Conservation (phyloP, 352 stramenopile species). For the Nothophytophthora sp. region DNA sequence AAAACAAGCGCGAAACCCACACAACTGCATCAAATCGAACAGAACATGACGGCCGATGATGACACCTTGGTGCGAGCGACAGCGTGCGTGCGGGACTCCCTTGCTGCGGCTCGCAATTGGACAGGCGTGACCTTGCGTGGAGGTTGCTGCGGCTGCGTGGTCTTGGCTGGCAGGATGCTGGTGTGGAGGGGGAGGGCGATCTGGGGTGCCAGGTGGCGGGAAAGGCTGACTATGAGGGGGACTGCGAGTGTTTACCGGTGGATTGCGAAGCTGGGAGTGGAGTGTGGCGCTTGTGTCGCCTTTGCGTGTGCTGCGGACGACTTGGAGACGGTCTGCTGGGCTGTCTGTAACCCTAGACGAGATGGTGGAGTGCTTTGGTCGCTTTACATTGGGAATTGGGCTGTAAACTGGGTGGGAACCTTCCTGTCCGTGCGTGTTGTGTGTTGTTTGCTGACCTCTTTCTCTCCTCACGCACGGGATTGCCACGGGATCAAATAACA, state of each 20-base stretch:
- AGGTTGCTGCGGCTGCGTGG: neutral
- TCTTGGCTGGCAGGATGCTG: constrained; percentile 2
- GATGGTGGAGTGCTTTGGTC: constrained; percentile 4
- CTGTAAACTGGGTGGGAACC: constrained; percentile 7
- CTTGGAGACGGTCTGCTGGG: constrained; percentile 46
- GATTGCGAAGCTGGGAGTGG: neutral
- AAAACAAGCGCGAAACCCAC: no score
- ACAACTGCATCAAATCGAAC: no score
- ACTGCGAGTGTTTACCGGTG: neutral
- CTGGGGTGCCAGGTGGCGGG: no score
- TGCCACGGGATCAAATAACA: constrained; percentile 8
- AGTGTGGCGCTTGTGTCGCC: constrained; percentile 6
- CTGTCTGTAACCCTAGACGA: constrained; percentile 74
- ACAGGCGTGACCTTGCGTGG: constrained; percentile 1
- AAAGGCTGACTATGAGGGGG: no score
- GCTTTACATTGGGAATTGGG: constrained; percentile 4
- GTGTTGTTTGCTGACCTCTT: constrained; percentile 78
- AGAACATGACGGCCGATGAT: constrained; percentile 19
- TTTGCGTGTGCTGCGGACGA: constrained; percentile 27
- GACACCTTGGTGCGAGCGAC: constrained; percentile 20
- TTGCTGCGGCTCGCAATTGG: neutral
- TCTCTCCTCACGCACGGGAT: constrained; percentile 55
- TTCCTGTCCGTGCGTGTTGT: constrained; percentile 27
- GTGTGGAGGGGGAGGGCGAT: constrained; percentile 21
- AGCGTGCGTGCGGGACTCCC: constrained; percentile 11